phyloP scores from a whole-genome alignment of 768 basidiomycete genomes.

The Cantharellus cinnabarinus region DNA sequence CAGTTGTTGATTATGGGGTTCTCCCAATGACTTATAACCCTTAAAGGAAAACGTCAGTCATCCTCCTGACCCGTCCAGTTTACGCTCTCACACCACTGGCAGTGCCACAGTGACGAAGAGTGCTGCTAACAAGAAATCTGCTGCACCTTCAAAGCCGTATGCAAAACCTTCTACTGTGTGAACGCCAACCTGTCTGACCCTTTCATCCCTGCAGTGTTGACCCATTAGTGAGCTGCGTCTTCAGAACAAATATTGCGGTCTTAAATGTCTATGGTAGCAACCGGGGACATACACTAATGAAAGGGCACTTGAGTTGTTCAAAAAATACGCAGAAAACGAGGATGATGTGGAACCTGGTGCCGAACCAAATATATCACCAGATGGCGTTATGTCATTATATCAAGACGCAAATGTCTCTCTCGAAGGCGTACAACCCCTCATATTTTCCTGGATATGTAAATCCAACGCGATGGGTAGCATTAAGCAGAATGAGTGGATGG shows the following conservation, averaged over 20 bases:
- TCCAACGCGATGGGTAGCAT: slow-evolving; percentile 57
- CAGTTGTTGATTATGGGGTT: too few relatives aligned
- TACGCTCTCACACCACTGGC: too few relatives aligned
- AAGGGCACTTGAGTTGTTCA: slow-evolving; percentile 37
- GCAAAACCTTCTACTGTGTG: too few relatives aligned
- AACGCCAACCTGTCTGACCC: too few relatives aligned
- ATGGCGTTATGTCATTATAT: slow-evolving; percentile 53
- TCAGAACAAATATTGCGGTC: background rate
- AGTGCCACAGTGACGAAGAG: too few relatives aligned
- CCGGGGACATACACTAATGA: slow-evolving; percentile 26
- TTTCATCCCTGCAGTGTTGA: too few relatives aligned
- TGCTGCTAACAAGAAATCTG: too few relatives aligned
- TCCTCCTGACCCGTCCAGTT: too few relatives aligned
- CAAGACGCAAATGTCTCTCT: slow-evolving; percentile 47
- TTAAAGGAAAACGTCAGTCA: too few relatives aligned
- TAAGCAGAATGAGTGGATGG: slow-evolving; percentile 47
- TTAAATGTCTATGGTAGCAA: background rate
- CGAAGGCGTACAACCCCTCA: slow-evolving; percentile 50
- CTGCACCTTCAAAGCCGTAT: too few relatives aligned
- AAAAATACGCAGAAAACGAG: slow-evolving; percentile 31
- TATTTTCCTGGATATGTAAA: slow-evolving; percentile 56
- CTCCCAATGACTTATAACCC: too few relatives aligned
- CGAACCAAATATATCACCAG: slow-evolving; percentile 35
- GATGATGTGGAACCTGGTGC: slow-evolving; percentile 22
- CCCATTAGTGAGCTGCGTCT: background rate